Evolutionary conservation across 78 protist genomes (phyloP).

Genomic region (Dictyostelium citrinum): DNA sequence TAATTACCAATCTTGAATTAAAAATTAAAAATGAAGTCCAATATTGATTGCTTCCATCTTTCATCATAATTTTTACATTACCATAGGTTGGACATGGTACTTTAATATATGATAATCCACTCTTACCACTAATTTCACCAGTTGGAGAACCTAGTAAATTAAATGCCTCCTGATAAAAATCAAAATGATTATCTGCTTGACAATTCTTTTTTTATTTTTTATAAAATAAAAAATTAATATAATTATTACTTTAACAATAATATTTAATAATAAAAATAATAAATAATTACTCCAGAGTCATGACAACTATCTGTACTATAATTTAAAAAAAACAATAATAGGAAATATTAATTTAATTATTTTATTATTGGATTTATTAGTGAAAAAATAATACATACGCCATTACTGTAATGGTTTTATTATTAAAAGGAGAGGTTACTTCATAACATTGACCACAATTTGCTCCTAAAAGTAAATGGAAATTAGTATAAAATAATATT

Average conservation of each 20-base stretch:
- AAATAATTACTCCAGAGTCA: neutral
- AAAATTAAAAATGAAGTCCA: conserved; percentile 24
- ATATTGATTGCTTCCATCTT: conserved; percentile 16
- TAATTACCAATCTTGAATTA: neutral
- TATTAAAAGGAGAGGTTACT: neutral
- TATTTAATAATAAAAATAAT: neutral
- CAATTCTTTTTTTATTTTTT: no score
- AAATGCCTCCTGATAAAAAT: conserved; percentile 26
- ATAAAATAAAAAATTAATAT: neutral
- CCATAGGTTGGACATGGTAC: conserved; percentile 11
- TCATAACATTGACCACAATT: conserved; percentile 58
- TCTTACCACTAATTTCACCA: neutral
- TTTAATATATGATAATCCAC: neutral
- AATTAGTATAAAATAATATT: no score
- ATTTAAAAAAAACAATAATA: neutral
- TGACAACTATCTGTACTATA: conserved; percentile 27
- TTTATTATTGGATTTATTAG: no score
- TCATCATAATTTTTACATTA: neutral
- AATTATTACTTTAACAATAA: neutral
- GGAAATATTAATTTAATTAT: no score
- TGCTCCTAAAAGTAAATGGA: no score
- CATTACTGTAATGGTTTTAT: neutral
- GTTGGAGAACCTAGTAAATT: neutral
- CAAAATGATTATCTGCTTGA: conserved; percentile 27
- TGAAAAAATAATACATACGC: no score